Percentiles rank a stretch among this genome's conserved stretches.
Evolutionary conservation across 139 green algal genomes (phyloP).

Genomic region (Astrephomene gubernaculifera): DNA sequence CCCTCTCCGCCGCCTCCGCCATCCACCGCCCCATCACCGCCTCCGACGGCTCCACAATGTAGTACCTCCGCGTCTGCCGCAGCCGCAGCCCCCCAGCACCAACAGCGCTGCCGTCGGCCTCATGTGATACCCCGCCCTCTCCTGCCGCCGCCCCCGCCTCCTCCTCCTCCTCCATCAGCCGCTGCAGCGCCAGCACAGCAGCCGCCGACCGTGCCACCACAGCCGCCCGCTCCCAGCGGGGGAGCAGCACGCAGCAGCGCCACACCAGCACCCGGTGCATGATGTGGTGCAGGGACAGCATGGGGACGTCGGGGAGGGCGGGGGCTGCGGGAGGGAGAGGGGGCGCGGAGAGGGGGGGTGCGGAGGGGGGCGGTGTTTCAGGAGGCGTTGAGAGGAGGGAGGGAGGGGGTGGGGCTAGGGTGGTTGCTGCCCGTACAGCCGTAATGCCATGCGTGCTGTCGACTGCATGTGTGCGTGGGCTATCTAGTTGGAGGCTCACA

Average conservation of each 20-base stretch:
- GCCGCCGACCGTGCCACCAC: slow-evolving; percentile 9
- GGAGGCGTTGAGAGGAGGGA: background rate
- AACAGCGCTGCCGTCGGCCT: too few relatives aligned
- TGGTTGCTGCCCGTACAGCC: background rate
- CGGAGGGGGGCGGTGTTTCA: background rate
- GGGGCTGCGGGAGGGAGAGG: background rate
- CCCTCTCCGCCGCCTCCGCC: background rate
- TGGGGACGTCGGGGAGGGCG: background rate
- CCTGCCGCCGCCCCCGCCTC: too few relatives aligned
- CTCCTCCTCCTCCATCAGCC: background rate
- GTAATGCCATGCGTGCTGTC: background rate
- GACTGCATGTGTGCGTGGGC: too few relatives aligned
- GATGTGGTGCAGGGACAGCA: background rate
- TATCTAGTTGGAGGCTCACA: too few relatives aligned
- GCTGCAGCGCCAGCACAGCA: background rate
- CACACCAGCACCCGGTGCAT: background rate
- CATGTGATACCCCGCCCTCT: too few relatives aligned
- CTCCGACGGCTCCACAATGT: background rate
- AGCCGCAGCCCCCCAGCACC: background rate
- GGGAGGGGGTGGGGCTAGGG: background rate
- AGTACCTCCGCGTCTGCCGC: background rate
- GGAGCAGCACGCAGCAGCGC: slow-evolving; percentile 27
- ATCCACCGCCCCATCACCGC: background rate
- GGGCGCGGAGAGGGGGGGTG: background rate
- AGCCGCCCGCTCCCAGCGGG: background rate